A percentile compares a stretch with the other conserved stretches of the same genome.
Conservation (phyloP, 2,329 filamentous ascomycete genomes). For the Penicillium sp. region DNA sequence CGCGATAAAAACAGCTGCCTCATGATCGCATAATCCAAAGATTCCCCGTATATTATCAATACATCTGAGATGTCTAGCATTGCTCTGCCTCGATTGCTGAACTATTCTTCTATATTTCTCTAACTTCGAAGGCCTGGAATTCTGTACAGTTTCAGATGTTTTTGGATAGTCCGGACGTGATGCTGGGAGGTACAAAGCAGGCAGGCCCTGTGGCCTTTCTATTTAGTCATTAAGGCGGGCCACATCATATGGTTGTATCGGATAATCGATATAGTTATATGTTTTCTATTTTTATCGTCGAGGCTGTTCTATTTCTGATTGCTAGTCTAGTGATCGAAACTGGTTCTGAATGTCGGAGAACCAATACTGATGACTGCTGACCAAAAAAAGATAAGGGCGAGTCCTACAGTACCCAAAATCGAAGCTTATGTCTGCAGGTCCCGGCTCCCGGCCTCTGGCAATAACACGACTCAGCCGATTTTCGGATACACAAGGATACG, state of each 20-base stretch:
- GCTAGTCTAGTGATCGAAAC: constrained; percentile 1
- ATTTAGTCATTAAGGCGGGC: neutral
- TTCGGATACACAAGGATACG: constrained; percentile 1
- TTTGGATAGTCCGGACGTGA: neutral
- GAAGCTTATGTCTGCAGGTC: constrained; percentile 1
- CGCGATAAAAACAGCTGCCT: neutral
- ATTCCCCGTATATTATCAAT: constrained; percentile 1
- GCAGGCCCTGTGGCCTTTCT: neutral
- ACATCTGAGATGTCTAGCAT: neutral
- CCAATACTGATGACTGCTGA: constrained; percentile 1
- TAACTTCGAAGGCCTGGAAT: constrained; percentile 1
- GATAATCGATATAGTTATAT: constrained; percentile 1
- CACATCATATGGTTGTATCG: neutral
- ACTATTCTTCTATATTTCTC: neutral
- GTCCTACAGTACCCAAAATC: constrained; percentile 1
- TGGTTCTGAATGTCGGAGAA: constrained; percentile 1
- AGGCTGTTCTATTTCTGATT: neutral
- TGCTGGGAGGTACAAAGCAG: neutral
- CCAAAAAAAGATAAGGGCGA: neutral
- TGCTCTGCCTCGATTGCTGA: neutral
- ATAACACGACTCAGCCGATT: constrained; percentile 1
- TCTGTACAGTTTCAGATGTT: neutral
- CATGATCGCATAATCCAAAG: neutral
- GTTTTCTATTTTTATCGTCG: constrained; percentile 1
- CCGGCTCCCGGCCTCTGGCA: neutral